phyloP scores from a whole-genome alignment of 257 asterid genomes.

The Solanum medicagineum region DNA sequence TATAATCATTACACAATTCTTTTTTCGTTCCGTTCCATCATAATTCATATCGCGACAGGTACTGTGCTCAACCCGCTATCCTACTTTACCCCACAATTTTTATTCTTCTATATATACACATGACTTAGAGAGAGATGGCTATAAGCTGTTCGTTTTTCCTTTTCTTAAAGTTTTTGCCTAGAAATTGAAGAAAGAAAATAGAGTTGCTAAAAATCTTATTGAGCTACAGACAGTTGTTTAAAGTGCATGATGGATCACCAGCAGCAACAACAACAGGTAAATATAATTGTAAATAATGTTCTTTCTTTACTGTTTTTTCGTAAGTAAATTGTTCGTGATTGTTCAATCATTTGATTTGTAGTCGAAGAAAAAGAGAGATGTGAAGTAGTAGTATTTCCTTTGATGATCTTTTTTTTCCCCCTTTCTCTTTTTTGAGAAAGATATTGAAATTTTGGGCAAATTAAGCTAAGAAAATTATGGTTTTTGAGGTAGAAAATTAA shows the following conservation, averaged over 20 bases:
- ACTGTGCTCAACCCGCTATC: background rate
- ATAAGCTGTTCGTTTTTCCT: background rate
- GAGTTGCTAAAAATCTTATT: background rate
- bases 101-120: background rate
- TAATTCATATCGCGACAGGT: background rate
- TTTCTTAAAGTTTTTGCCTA: background rate
- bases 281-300: background rate
- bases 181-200: background rate
- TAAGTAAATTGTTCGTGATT: background rate
- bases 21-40: background rate
- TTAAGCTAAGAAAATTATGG: too few relatives aligned
- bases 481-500: too few relatives aligned
- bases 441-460: too few relatives aligned
- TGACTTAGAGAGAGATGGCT: background rate
- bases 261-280: constrained; percentile 45
- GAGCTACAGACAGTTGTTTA: background rate
- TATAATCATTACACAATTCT: constrained; percentile 10
- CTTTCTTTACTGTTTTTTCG: background rate
- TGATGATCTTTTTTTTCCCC: too few relatives aligned
- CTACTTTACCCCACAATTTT: background rate
- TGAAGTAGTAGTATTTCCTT: too few relatives aligned
- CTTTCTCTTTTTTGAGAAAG: background rate
- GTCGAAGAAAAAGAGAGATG: background rate
- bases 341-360: background rate
- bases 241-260: constrained; percentile 52